Evolutionary conservation across 495 filamentous ascomycete genomes (phyloP).

Genomic region (Bombardia bombarda): DNA sequence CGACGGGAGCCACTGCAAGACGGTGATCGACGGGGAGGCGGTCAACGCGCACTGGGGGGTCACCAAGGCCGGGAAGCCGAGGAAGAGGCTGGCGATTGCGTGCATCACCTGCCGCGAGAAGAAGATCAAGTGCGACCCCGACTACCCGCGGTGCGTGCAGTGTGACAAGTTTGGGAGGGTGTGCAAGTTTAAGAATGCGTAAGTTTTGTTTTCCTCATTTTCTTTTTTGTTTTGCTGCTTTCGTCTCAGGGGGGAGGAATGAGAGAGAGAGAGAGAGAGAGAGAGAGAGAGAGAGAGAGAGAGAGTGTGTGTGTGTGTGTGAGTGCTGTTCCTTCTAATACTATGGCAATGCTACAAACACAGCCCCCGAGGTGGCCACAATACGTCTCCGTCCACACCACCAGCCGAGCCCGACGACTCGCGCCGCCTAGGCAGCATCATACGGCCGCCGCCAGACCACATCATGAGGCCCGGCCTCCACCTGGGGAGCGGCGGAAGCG

Average conservation of each 20-base stretch:
- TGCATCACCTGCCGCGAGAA: constrained; percentile 89
- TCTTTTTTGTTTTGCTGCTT: not conserved
- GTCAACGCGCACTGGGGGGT: constrained; percentile 91
- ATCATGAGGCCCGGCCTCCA: constrained; percentile 30
- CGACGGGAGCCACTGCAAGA: constrained; percentile 75
- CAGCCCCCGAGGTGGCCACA: constrained; percentile 48
- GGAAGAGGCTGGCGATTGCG: constrained; percentile 81
- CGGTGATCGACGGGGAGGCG: constrained; percentile 72
- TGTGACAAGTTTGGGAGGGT: constrained; percentile 81
- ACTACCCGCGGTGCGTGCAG: constrained; percentile 75
- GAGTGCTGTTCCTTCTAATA: constrained; percentile 6
- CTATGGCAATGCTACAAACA: constrained; percentile 1
- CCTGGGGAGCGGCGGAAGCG: too few species aligned
- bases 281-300: too few species aligned
- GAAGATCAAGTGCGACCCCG: constrained; percentile 94
- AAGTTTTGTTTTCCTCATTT: constrained; percentile 40
- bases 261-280: too few species aligned
- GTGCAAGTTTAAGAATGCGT: constrained; percentile 85
- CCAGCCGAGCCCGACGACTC: constrained; percentile 40
- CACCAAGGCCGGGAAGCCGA: constrained; percentile 85
- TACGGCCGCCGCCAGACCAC: constrained; percentile 20
- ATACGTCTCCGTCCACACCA: constrained; percentile 42
- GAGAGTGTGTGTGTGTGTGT: not conserved
- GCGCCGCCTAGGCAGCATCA: constrained; percentile 23
- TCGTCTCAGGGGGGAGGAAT: too few species aligned